A percentile compares a stretch with the other conserved stretches of the same genome.
phyloP scores from a whole-genome alignment of 2,329 filamentous ascomycete species.

The Ophioceras dolichostomum region DNA sequence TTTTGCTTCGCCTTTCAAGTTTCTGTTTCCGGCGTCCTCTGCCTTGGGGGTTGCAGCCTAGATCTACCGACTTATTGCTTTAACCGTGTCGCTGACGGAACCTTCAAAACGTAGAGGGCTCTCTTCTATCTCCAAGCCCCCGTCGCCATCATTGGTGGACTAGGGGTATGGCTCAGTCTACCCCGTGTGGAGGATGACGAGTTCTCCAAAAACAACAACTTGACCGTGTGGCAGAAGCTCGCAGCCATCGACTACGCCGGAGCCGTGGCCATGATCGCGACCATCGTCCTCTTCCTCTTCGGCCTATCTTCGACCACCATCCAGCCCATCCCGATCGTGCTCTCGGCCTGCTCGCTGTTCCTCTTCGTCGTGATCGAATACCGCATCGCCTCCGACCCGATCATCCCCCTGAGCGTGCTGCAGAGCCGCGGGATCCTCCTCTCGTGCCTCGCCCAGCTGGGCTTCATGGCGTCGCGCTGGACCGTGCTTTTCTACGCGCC shows the following conservation, averaged over 20 bases:
- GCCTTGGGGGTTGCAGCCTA: no score
- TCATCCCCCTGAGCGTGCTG: conserved; percentile 62
- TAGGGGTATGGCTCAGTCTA: conserved; percentile 52
- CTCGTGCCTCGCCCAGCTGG: conserved; percentile 61
- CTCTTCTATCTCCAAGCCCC: conserved; percentile 66
- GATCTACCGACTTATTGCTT: no score
- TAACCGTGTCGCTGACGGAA: no score
- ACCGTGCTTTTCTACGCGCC: conserved; percentile 70
- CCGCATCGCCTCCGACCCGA: conserved; percentile 51
- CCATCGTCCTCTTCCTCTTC: conserved; percentile 62
- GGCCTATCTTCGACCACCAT: conserved; percentile 49
- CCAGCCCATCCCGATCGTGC: conserved; percentile 42
- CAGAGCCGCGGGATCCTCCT: conserved; percentile 58
- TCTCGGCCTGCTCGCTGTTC: conserved; percentile 39
- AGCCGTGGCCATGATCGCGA: conserved; percentile 46
- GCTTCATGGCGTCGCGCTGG: conserved; percentile 75
- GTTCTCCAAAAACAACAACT: not conserved
- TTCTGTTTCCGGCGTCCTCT: not conserved
- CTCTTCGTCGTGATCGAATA: conserved; percentile 53
- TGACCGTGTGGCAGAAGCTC: conserved; percentile 40
- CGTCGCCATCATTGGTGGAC: conserved; percentile 45
- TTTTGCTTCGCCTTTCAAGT: not conserved
- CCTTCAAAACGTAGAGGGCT: conserved; percentile 46
- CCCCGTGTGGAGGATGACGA: conserved; percentile 33
- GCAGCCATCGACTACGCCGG: conserved; percentile 64